Evolutionary conservation across 2,329 filamentous ascomycete genomes (phyloP).

Genomic region (Helotiales sp.): DNA sequence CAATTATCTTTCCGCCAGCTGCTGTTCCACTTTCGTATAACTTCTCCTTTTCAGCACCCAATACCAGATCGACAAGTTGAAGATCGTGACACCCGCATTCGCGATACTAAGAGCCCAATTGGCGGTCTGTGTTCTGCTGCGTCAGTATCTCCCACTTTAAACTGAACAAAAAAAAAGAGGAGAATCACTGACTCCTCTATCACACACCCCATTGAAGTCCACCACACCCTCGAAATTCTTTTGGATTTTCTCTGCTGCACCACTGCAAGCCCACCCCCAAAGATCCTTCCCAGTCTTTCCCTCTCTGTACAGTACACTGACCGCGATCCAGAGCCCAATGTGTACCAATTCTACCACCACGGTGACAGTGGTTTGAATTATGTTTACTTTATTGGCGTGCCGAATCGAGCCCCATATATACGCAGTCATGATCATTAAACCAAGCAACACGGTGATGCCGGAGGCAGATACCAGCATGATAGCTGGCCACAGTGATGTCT

Average conservation of each 20-base stretch:
- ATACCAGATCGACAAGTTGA: not conserved
- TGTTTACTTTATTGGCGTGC: slow-evolving; percentile 16
- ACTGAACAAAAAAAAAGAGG: not conserved
- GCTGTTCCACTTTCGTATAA: not conserved
- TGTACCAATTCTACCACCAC: slow-evolving; percentile 15
- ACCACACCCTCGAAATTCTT: slow-evolving; percentile 22
- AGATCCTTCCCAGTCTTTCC: slow-evolving; percentile 25
- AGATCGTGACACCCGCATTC: slow-evolving; percentile 1
- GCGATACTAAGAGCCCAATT: not conserved
- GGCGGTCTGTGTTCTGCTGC: not conserved
- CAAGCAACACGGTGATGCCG: slow-evolving; percentile 14
- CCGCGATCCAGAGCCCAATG: slow-evolving; percentile 19
- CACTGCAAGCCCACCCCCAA: slow-evolving; percentile 26
- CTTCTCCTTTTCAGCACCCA: not conserved
- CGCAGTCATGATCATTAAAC: slow-evolving; percentile 15
- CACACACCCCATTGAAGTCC: slow-evolving; percentile 22
- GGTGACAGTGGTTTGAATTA: slow-evolving; percentile 9
- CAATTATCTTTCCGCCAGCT: not conserved
- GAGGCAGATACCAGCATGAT: slow-evolving; percentile 20
- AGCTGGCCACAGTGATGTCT: slow-evolving; percentile 16
- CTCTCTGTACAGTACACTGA: slow-evolving; percentile 19
- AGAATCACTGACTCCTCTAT: slow-evolving; percentile 17
- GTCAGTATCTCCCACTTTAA: not conserved
- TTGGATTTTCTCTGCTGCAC: slow-evolving; percentile 20
- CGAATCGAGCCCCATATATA: slow-evolving; percentile 16